Base-by-base conservation (phyloP, 768 basidiomycete species). In the Macrolepiota dolichaula region DNA sequence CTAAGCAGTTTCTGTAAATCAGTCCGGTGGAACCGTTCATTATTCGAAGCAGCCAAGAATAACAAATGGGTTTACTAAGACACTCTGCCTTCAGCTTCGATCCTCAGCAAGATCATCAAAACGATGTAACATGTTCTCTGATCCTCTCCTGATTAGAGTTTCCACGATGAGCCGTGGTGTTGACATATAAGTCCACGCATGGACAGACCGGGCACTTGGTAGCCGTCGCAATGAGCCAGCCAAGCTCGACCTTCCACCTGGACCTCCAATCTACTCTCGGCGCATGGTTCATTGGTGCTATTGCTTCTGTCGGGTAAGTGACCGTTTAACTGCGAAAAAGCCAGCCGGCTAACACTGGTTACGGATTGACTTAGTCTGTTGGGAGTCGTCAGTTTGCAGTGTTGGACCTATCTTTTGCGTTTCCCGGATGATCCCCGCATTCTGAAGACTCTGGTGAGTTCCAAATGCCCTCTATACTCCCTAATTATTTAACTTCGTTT, bases 251-350 rank as follows among this genome's bases (percentile, higher is more conserved):
- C 38, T 17, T 44, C 19, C 42, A 22, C 9, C 9, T 49, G 47
- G 47, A 61, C 25, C 40, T 61, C 22, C 52, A 54, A 44, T 29
- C 59, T n/a, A 61, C 46, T 17, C 40, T 54, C 12, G 59, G 59
- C 19, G 44, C 59, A 37, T 57, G 35, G 27, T 57, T 57, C 17
- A 50, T 57, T 22, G 57, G 46, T 1, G 57, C 47, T 12, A 57
- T 57, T 17, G 46, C 57, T 17, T 49, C 46, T 12, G 57, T 57
- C 27, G 57, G 57, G 57, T 57, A 36, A 24, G 57, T 57, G 22
- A 19, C 22, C 25, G 15, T 24, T 11, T 1, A 6, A 10, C 46
- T 22, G 15, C 37, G 11, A 10, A 9, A 12, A 25, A 4, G 9
- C 1, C 32, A 24, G 7, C n/a, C 3, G 19, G 15, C 22, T 49